phyloP scores from a whole-genome alignment of 331 rosid species.

The Prunus yedoensis region DNA sequence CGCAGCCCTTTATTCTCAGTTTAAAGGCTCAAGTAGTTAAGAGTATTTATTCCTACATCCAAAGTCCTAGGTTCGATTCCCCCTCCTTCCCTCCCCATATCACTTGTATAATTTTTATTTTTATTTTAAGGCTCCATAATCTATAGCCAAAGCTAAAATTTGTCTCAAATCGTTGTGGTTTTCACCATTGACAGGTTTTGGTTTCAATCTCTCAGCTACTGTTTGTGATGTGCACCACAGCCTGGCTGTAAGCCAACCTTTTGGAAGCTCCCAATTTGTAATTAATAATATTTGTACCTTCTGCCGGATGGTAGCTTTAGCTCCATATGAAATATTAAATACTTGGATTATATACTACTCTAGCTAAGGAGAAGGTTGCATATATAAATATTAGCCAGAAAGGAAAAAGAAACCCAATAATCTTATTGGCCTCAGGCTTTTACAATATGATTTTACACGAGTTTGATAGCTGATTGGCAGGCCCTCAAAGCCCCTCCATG shows the following conservation, averaged over 20 bases:
- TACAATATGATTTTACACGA: neutral
- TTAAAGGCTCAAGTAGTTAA: no score
- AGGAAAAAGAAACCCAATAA: neutral
- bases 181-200: constrained; percentile 16
- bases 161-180: constrained; percentile 32
- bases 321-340: neutral
- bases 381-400: neutral
- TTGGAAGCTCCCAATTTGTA: constrained; percentile 16
- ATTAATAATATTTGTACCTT: constrained; percentile 18
- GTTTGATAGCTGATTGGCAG: constrained; percentile 6
- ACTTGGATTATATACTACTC: neutral
- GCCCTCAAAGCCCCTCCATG: neutral
- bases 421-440: neutral
- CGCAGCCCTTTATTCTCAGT: no score
- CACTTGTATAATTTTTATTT: no score
- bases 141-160: neutral
- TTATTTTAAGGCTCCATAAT: neutral
- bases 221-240: constrained; percentile 30
- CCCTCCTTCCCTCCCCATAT: no score
- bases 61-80: no score
- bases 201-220: constrained; percentile 14
- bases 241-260: constrained; percentile 19
- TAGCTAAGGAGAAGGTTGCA: neutral
- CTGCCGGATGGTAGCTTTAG: constrained; percentile 12
- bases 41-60: no score